phyloP scores from a whole-genome alignment of 139 green algal species.

The Pedinophyceae sp. region DNA sequence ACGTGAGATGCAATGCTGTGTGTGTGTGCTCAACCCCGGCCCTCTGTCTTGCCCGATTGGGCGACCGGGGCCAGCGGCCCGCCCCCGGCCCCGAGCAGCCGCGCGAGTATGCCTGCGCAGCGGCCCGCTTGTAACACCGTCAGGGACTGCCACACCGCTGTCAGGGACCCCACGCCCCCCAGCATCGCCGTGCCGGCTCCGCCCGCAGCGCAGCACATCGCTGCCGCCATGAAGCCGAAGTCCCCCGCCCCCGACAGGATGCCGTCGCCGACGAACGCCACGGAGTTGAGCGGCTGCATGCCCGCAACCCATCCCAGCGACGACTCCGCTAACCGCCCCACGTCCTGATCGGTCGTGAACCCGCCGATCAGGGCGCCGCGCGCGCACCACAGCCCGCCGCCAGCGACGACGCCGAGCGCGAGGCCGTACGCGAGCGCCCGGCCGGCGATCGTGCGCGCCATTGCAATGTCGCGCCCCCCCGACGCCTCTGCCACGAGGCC shows the following conservation, averaged over 20 bases:
- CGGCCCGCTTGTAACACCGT: constrained; percentile 3
- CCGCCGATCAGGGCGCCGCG: not conserved
- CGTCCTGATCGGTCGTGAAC: not conserved
- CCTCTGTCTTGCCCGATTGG: no score
- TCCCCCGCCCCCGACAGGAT: not conserved
- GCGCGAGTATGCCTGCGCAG: constrained; percentile 6
- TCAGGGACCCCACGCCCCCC: no score
- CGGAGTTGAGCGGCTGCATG: not conserved
- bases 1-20: not conserved
- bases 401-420: not conserved
- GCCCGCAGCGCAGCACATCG: no score
- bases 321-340: not conserved
- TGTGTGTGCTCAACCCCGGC: constrained; percentile 10
- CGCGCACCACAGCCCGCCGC: not conserved
- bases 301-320: not conserved
- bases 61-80: no score
- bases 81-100: no score
- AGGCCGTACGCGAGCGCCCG: not conserved
- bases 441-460: no score
- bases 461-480: not conserved
- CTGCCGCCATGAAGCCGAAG: not conserved
- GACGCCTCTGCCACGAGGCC: not conserved
- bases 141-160: no score
- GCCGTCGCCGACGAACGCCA: not conserved
- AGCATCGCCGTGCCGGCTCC: no score